Percentiles rank a stretch among this genome's conserved stretches.
Conservation (phyloP, 257 asterid genomes). For the Schizonepeta tenuifolia region DNA sequence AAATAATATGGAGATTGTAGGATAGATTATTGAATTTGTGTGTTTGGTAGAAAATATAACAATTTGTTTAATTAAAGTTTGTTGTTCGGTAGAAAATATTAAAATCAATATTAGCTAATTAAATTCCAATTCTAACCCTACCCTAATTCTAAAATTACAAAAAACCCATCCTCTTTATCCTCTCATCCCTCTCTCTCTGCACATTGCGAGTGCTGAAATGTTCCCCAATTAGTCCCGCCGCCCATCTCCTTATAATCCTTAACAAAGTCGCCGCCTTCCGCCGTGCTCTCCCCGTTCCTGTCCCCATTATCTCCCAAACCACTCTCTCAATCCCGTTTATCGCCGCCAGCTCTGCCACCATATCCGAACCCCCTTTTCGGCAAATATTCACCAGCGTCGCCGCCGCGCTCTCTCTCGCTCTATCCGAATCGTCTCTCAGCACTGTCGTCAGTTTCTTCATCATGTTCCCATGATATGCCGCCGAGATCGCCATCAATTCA, state of each 20-base stretch:
- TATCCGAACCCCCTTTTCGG: constrained; percentile 79
- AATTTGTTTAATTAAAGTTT: no score
- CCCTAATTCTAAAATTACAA: no score
- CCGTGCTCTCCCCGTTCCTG: constrained; percentile 73
- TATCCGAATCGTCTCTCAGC: constrained; percentile 69
- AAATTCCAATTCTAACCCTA: no score
- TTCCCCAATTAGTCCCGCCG: constrained; percentile 66
- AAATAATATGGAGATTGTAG: no score
- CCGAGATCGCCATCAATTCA: constrained; percentile 63
- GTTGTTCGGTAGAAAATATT: no score
- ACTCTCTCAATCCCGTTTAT: constrained; percentile 68
- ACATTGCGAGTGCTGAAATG: constrained; percentile 39
- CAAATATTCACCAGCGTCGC: constrained; percentile 77
- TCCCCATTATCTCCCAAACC: constrained; percentile 85
- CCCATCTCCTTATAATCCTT: constrained; percentile 90
- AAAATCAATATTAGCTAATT: no score
- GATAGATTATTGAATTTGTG: no score
- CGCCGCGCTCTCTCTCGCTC: constrained; percentile 72
- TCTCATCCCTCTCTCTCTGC: no score
- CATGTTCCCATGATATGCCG: constrained; percentile 50
- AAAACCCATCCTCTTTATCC: no score
- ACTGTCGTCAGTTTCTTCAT: constrained; percentile 47
- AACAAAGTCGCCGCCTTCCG: constrained; percentile 81
- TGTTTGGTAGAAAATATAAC: no score
- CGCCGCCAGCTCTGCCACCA: constrained; percentile 69